Conservation (phyloP, 257 asterid genomes). For the Echium plantagineum region DNA sequence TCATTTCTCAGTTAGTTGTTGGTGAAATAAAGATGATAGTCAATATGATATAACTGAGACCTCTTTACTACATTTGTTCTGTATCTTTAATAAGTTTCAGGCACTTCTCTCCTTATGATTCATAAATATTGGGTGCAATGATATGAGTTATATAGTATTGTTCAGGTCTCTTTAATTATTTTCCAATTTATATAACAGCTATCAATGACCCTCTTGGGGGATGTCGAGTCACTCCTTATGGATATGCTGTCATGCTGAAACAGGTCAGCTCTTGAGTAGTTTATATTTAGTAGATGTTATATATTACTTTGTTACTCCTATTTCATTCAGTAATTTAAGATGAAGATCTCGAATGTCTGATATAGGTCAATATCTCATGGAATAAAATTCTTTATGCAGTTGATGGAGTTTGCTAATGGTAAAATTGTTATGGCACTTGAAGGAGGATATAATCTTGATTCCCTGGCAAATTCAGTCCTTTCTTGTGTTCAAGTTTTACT, state of each 20-base stretch:
- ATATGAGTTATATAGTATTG: slow-evolving; percentile 4
- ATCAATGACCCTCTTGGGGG: slow-evolving; percentile 88
- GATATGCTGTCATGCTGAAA: slow-evolving; percentile 72
- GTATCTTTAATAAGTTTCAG: too few relatives aligned
- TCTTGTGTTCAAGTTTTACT: slow-evolving; percentile 78
- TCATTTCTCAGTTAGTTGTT: neutral
- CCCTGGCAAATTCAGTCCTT: slow-evolving; percentile 61
- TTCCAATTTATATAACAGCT: slow-evolving; percentile 40
- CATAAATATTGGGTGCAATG: neutral
- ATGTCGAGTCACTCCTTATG: slow-evolving; percentile 75
- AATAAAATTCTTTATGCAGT: slow-evolving; percentile 26
- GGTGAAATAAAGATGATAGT: neutral
- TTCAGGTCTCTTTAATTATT: slow-evolving; percentile 6
- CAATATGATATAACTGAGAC: neutral
- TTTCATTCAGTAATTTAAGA: neutral
- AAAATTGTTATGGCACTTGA: slow-evolving; percentile 95
- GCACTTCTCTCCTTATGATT: neutral
- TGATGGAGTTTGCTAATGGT: slow-evolving; percentile 78
- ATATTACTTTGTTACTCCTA: too few relatives aligned
- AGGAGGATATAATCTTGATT: slow-evolving; percentile 86
- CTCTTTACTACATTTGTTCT: slow-evolving; percentile 1
- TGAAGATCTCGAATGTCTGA: neutral
- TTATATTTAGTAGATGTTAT: neutral
- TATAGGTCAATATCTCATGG: neutral
- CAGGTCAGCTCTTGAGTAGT: slow-evolving; percentile 41